These are phyloP conservation scores for Colletotrichum navitas DNA, from an alignment of 2,329 filamentous ascomycete genomes.

Conservation along the genomic window DNA sequence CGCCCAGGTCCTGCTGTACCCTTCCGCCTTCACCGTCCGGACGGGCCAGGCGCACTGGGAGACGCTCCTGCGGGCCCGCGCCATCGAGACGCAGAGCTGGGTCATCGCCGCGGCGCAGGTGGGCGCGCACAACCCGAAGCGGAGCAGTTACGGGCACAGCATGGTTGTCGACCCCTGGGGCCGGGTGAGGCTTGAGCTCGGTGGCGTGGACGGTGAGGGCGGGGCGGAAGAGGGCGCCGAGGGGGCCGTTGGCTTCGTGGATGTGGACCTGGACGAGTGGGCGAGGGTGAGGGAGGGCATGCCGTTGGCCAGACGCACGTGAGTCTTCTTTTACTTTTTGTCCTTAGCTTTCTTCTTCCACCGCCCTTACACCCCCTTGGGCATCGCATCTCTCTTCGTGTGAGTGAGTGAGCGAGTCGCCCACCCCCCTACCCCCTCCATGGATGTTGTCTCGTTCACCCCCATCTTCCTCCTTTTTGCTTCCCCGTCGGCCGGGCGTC, in stretches of 20 bases:
- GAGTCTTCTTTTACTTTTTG: constrained; percentile 49
- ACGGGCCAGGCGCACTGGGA: constrained; percentile 92
- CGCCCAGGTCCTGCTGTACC: constrained; percentile 86
- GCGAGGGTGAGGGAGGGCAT: constrained; percentile 64
- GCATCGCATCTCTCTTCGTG: constrained; percentile 15
- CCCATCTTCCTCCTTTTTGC: constrained; percentile 5
- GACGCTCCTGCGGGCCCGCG: constrained; percentile 79
- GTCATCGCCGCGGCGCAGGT: constrained; percentile 88
- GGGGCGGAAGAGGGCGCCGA: constrained; percentile 56
- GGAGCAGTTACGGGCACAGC: constrained; percentile 87
- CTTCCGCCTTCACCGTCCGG: constrained; percentile 89
- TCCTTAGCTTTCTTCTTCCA: constrained; percentile 5
- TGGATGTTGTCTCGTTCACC: neutral
- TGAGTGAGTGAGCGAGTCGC: constrained; percentile 18
- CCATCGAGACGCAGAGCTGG: constrained; percentile 90
- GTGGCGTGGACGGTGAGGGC: constrained; percentile 61
- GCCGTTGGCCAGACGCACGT: constrained; percentile 66
- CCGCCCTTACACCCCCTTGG: constrained; percentile 15
- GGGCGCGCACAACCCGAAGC: constrained; percentile 78
- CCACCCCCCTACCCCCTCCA: neutral
- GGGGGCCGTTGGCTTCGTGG: constrained; percentile 66
- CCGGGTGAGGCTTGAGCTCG: constrained; percentile 74
- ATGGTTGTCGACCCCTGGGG: constrained; percentile 93
- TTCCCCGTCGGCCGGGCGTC: constrained; percentile 8
- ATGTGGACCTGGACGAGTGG: constrained; percentile 64